These are phyloP conservation scores for Ceratopteris richardii DNA, from an alignment of 75 land plant genomes.

Conservation along the genomic window DNA sequence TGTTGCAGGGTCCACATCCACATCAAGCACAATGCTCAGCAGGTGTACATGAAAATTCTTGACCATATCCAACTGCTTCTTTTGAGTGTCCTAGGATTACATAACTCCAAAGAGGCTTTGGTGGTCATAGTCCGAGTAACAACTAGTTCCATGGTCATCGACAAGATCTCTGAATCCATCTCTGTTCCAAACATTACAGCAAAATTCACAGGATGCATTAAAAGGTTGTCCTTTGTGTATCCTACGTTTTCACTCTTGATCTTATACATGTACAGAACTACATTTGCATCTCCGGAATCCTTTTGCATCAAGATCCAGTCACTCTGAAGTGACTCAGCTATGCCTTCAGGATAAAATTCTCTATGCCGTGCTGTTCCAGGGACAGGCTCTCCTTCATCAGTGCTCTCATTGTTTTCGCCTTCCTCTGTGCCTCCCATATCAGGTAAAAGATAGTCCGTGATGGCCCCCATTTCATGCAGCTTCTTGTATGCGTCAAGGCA, in stretches of 20 bases:
- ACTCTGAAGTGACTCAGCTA: constrained; percentile 83
- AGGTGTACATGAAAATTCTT: constrained; percentile 96
- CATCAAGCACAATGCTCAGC: constrained; percentile 98
- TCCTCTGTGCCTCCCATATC: constrained; percentile 87
- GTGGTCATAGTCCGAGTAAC: constrained; percentile 89
- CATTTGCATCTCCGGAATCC: constrained; percentile 22
- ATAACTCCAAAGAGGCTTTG: constrained; percentile 68
- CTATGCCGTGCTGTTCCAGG: constrained; percentile 98
- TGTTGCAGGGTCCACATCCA: constrained; percentile 92
- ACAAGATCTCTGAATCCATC: constrained; percentile 96
- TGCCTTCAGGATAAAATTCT: constrained; percentile 99
- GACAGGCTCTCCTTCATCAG: constrained; percentile 87
- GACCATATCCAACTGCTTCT: constrained; percentile 64
- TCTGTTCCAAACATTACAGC: constrained; percentile 81
- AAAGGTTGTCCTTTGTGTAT: constrained; percentile 61
- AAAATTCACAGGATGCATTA: constrained; percentile 84
- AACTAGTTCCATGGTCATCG: constrained; percentile 96
- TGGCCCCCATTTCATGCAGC: constrained; percentile 98
- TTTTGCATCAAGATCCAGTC: constrained; percentile 84
- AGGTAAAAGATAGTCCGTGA: constrained; percentile 96
- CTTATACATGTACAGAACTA: constrained; percentile 60
- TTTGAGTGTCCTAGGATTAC: constrained; percentile 34
- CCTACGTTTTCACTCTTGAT: constrained; percentile 72
- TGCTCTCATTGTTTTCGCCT: constrained; percentile 57
- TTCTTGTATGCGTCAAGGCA: constrained; percentile 98